These are phyloP conservation scores for Sporothrix luriei DNA, from an alignment of 2,329 filamentous ascomycete genomes.

Conservation along the genomic window DNA sequence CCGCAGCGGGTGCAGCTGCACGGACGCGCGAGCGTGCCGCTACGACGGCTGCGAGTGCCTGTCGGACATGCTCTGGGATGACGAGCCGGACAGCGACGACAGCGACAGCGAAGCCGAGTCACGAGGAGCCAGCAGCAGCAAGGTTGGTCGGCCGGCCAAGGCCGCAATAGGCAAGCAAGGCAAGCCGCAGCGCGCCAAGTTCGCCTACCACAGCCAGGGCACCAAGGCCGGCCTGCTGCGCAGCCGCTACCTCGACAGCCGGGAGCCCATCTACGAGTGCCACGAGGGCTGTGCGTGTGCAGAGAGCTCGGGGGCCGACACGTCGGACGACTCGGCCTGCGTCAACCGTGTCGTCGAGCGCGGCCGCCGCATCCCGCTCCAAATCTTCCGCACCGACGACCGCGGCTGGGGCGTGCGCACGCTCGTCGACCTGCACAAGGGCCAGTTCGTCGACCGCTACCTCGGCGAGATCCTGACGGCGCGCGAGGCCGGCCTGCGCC, in stretches of 20 bases:
- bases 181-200: constrained; percentile 45
- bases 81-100: constrained; percentile 47
- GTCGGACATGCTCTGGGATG: constrained; percentile 57
- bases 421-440: constrained; percentile 64
- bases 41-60: constrained; percentile 70
- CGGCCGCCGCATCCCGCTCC: constrained; percentile 68
- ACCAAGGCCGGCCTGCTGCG: constrained; percentile 56
- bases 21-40: constrained; percentile 64
- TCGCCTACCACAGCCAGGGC: constrained; percentile 66
- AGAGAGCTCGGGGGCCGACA: constrained; percentile 35
- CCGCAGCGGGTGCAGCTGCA: constrained; percentile 70
- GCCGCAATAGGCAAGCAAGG: no score
- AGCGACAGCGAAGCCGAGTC: constrained; percentile 34
- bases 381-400: constrained; percentile 73
- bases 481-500: constrained; percentile 65
- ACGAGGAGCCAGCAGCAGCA: neutral
- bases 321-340: constrained; percentile 48
- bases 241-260: constrained; percentile 55
- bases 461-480: constrained; percentile 70
- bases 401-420: constrained; percentile 78
- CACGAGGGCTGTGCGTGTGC: constrained; percentile 70
- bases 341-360: constrained; percentile 76
- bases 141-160: neutral
- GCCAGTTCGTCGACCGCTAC: constrained; percentile 80
- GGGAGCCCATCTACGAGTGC: constrained; percentile 76